Base-by-base conservation (phyloP, 2,329 filamentous ascomycete species). In the Ramularia collo-cygni region DNA sequence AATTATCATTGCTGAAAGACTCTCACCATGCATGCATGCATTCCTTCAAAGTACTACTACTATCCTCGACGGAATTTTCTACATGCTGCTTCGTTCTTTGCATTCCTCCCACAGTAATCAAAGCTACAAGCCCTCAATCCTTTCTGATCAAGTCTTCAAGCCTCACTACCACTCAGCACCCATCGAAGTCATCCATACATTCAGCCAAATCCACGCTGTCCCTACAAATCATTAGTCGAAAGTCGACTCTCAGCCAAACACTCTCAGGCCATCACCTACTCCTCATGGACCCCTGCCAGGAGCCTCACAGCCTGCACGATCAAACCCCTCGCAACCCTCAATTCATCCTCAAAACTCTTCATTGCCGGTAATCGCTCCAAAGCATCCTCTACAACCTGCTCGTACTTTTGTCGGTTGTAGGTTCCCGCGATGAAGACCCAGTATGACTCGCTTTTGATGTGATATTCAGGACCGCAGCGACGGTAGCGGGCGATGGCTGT, bases 371-470 rank as follows among this genome's bases (percentile, higher is more conserved):
- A 28, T 33, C 3, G 16, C 28, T 28, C 38, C 19, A 14, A 8
- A 9, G 35, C 40, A 27, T 44, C 24, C 21, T 15, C 6, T 1
- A 53, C 31, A 29, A 38, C 37, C 13, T 38, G 21, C 4, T 47
- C 50, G 14, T 41, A 53, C 13, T 17, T 24, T 6, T 29, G 16
- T 15, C 48, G 19, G 1, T 26, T 35, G 38, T 44, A 47, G 10
- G 41, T 42, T 2, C 46, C 50, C 3, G 46, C 48, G 12, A 35
- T 37, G 34, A 53, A 53, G 5, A 38, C 28, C 50, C 50, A 53
- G 19, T 48, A 44, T 1, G 36, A 35, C 28, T 53, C 51, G 19
- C 38, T 43, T 30, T 15, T 17, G 16, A 21, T 13, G 1, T 24
- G 27, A 38, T 40, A 45, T 13, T 28, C 13, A 28, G 42, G 16